Evolutionary conservation across 495 filamentous ascomycete species (phyloP), one percentile per base, ranked within the genome.

Genomic region (Xylaria grammica): DNA sequence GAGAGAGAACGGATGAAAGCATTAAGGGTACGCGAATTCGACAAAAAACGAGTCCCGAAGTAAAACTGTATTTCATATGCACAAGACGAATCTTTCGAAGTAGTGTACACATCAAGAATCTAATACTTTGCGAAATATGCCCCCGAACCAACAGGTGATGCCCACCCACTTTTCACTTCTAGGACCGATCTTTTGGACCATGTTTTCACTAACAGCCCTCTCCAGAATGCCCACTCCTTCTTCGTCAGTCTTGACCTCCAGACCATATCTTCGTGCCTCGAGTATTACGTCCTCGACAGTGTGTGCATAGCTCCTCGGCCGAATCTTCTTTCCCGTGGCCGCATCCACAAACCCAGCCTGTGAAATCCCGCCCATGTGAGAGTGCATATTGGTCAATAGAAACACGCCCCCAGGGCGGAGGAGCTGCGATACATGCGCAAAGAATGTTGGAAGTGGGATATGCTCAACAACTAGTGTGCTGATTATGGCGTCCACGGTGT

Each of bases 311-410:
- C 87, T 91, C 42, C 75, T 79, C 6, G 87, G 85, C 62, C 84
- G 81, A 15, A 92, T 79, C 75, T 91, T 91, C 48, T 77, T 74
- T 30, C 85, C 85, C 15, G 80, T 82, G 32, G 67, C 73, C 10
- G 74, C 71, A 70, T 87, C 87, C 53, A 89, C 81, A 69, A 92
- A 91, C 2, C 90, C 89, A 0, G 90, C 89, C 65, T 89, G 88
- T 20, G 83, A 85, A 8, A 84, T 78, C 49, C 66, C 60, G 3
- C 89, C 89, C 88, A 91, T 91, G 17, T 89, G 84, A 7, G 81
- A 75, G 69, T 92, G 90, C 90, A 92, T 92, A 71, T 91, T 91
- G 4, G 89, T 91, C 5, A 91, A 62, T 36, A 91, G 76, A 7
- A 89, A 68, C 65, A 84, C 78, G 6, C 84, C 86, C 0, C 84